Conservation (phyloP, 169 alveolate species). For the Babesia sp. region DNA sequence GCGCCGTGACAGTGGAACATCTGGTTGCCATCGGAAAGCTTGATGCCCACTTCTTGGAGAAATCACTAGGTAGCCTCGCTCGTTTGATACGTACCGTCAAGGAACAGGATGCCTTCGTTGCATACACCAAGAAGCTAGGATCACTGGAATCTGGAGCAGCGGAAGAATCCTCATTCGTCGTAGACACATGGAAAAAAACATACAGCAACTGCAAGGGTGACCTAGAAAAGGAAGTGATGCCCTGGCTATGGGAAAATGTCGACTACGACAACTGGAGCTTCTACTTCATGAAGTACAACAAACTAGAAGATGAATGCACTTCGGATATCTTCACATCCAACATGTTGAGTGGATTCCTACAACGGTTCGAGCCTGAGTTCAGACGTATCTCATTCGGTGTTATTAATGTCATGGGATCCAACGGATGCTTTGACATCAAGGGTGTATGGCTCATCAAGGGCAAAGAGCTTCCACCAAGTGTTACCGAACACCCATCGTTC, state of each 20-base stretch:
- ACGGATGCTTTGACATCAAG: constrained; percentile 86
- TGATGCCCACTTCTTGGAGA: constrained; percentile 46
- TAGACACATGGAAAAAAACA: constrained; percentile 93
- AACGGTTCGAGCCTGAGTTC: constrained; percentile 89
- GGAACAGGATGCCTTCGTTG: constrained; percentile 44
- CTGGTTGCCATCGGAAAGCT: constrained; percentile 69
- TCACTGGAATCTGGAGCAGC: constrained; percentile 17
- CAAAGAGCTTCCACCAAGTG: constrained; percentile 83
- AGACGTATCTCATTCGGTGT: constrained; percentile 93
- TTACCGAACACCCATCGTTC: constrained; percentile 94
- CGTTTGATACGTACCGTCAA: constrained; percentile 59
- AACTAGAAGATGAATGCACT: constrained; percentile 92
- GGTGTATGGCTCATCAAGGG: constrained; percentile 98
- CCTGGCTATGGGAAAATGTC: constrained; percentile 85
- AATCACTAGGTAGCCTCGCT: constrained; percentile 34
- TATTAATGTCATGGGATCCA: constrained; percentile 91
- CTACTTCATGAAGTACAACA: constrained; percentile 91
- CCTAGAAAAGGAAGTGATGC: constrained; percentile 84
- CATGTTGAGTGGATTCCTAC: constrained; percentile 93
- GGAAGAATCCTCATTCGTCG: constrained; percentile 83
- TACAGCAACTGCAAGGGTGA: constrained; percentile 90
- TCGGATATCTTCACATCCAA: constrained; percentile 87
- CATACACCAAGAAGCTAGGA: constrained; percentile 42
- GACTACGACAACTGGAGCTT: constrained; percentile 90
- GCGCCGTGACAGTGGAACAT: constrained; percentile 78